Percentiles rank a stretch among this genome's conserved stretches.
phyloP scores from a whole-genome alignment of 2,329 filamentous ascomycete species.

The Sporothrix inflata region DNA sequence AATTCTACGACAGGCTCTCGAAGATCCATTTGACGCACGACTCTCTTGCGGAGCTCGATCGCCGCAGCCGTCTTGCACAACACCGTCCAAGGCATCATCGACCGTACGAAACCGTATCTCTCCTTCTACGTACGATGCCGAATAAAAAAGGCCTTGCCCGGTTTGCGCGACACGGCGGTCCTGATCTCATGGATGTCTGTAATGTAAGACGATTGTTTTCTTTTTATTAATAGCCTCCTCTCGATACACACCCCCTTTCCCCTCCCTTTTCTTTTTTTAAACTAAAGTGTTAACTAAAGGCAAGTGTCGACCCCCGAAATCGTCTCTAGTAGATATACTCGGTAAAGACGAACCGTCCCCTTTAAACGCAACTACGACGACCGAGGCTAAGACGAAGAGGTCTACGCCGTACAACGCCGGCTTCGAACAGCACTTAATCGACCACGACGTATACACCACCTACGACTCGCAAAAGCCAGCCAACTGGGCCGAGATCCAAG shows the following conservation, averaged over 20 bases:
- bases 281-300: no score
- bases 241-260: no score
- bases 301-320: no score
- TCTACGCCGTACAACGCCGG: neutral
- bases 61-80: neutral
- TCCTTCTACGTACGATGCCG: neutral
- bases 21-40: neutral
- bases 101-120: neutral
- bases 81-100: neutral
- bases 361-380: no score
- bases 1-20: neutral
- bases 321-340: neutral
- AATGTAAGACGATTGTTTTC: neutral
- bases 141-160: neutral
- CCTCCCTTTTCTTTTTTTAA: no score
- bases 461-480: slow-evolving; percentile 35
- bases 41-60: neutral
- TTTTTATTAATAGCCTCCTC: no score
- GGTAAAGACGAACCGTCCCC: neutral
- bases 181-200: neutral
- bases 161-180: neutral
- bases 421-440: neutral
- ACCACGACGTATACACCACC: neutral
- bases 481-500: slow-evolving; percentile 41
- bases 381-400: neutral